phyloP scores from a whole-genome alignment of 208 protist species.

The Acanthamoeba divionensis region DNA sequence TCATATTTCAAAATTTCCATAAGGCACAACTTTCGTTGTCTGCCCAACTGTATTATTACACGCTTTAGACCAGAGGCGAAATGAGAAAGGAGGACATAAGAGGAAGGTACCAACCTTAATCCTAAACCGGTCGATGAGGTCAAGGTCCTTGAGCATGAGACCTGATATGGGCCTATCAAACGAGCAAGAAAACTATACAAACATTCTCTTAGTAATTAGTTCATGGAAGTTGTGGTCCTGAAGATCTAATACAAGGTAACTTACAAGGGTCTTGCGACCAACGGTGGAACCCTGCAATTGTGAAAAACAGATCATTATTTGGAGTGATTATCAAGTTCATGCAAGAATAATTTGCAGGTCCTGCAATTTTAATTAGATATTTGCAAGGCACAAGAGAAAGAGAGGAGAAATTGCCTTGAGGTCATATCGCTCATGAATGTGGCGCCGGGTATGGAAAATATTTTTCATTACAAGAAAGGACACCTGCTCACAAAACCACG shows the following conservation, averaged over 20 bases:
- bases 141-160: constrained; percentile 22
- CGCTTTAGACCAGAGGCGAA: no score
- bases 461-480: constrained; percentile 14
- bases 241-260: neutral
- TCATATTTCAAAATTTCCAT: neutral
- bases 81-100: no score
- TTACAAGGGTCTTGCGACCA: neutral
- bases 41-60: no score
- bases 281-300: constrained; percentile 1
- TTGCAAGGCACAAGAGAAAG: no score
- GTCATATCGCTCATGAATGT: constrained; percentile 2
- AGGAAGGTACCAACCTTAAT: neutral
- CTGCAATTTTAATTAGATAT: no score
- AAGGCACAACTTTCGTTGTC: neutral
- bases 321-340: neutral
- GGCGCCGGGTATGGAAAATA: neutral
- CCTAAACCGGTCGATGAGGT: neutral
- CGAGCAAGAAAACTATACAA: neutral
- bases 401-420: no score
- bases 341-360: neutral
- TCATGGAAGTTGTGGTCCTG: neutral
- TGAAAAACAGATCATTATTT: neutral
- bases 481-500: neutral
- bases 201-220: neutral
- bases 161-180: neutral